These are phyloP conservation scores for Mycena crocata DNA, from an alignment of 768 basidiomycete species.

Conservation along the genomic window DNA sequence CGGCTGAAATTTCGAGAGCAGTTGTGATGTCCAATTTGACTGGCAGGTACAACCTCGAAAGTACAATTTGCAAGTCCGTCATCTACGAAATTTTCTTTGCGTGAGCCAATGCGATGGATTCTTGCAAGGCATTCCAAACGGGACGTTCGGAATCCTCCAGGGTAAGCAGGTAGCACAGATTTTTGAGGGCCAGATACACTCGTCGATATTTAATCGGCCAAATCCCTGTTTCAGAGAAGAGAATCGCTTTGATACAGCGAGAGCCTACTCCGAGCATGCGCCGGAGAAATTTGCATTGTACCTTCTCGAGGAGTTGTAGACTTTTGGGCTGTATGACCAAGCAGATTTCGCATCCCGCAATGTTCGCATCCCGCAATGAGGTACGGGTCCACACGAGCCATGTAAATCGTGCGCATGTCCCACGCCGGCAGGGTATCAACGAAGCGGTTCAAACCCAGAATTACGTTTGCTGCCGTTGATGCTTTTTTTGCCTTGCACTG, in stretches of 20 bases:
- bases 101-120: not conserved
- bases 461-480: not conserved
- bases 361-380: no score
- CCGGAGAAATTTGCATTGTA: conserved; percentile 12
- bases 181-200: no score
- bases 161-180: no score
- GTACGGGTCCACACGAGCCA: conserved; percentile 23
- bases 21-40: not conserved
- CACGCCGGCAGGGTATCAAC: no score
- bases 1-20: not conserved
- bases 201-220: no score
- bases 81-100: not conserved
- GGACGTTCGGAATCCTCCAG: conserved; percentile 14
- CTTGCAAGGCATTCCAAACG: not conserved
- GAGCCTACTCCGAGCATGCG: conserved; percentile 13
- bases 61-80: not conserved
- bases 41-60: not conserved
- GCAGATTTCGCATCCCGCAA: conserved; percentile 11
- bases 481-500: no score
- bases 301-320: conserved; percentile 10
- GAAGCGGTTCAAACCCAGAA: conserved; percentile 4
- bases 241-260: no score
- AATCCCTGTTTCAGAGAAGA: no score
- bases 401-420: no score
- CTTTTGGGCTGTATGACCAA: conserved; percentile 5